These are phyloP conservation scores for Canariomyces notabilis DNA, from an alignment of 2,329 filamentous ascomycete genomes.

Conservation along the genomic window DNA sequence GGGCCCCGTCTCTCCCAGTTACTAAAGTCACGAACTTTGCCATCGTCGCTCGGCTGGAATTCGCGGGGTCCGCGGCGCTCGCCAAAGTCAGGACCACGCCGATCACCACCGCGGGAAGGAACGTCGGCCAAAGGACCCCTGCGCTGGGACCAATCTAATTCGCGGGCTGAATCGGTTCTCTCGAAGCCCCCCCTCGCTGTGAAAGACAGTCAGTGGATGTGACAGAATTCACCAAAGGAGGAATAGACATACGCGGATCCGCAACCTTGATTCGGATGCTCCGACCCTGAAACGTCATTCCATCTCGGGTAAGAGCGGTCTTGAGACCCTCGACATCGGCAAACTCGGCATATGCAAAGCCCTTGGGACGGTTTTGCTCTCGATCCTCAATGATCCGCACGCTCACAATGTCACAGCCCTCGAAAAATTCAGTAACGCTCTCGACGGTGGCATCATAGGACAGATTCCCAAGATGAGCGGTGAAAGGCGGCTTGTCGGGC, in stretches of 20 bases:
- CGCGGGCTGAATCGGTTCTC: conserved; percentile 37
- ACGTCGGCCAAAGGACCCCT: conserved; percentile 31
- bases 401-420: conserved; percentile 76
- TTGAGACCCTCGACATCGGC: conserved; percentile 81
- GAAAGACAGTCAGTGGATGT: conserved; percentile 33
- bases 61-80: conserved; percentile 68
- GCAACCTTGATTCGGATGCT: conserved; percentile 92
- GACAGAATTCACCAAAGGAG: background rate
- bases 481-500: conserved; percentile 88
- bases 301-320: conserved; percentile 79
- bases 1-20: conserved; percentile 97
- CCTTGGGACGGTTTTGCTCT: conserved; percentile 88
- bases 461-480: conserved; percentile 92
- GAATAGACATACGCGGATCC: conserved; percentile 78
- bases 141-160: conserved; percentile 36
- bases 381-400: conserved; percentile 97
- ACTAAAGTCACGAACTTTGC: conserved; percentile 72
- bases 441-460: conserved; percentile 87
- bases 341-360: conserved; percentile 97
- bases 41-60: conserved; percentile 56
- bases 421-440: conserved; percentile 81
- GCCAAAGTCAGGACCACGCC: conserved; percentile 47
- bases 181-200: conserved; percentile 77
- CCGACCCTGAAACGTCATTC: conserved; percentile 77
- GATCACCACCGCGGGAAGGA: conserved; percentile 39